Evolutionary conservation across 768 basidiomycete species (phyloP), one percentile per base, ranked within the genome.

Genomic region (Crucibulum laeve): DNA sequence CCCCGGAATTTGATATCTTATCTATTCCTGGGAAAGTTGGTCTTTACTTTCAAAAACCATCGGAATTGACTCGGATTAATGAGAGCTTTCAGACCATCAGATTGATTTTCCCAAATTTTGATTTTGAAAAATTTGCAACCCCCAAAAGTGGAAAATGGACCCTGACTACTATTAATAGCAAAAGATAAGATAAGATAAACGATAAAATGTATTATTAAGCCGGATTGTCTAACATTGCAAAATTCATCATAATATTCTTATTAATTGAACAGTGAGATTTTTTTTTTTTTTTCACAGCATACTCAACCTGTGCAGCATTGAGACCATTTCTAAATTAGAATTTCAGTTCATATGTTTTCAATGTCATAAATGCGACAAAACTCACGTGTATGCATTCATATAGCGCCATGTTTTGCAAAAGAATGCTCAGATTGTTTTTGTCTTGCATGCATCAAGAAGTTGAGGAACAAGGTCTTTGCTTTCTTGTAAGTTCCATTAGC

Each of bases 141-240:
- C 32, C 18, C 18, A 43, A 43, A 43, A 30, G 26, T 43, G 42
- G 42, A 43, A 32, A 32, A 32, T 33, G 42, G 42, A 43, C 41
- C 42, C 42, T 43, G 28, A 30, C 7, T 7, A 30, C 8, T 30
- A 7, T 30, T n/a, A 30, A 30, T 7, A 7, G 28, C 28, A 7
- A 30, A 30, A 7, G 28, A 30, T n/a, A 30, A 30, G n/a, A 30
- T n/a, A 30, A 7, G 28, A 30, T 7, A 7, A 30, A 30, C 7
- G 28, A 30, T 7, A 30, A 30, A n/a, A 30, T 30, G 28, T 7
- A 7, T 30, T 30, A 30, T 30, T 30, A 30, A 30, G 28, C 28
- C 28, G 7, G 8, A 30, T 30, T 30, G 28, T 30, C n/a, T 7
- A 30, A n/a, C 8, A 30, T 30, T n/a, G 7, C 28, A 30, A 30